These are phyloP conservation scores for Coffea canephora DNA, from an alignment of 257 asterid species.

Conservation along the genomic window DNA sequence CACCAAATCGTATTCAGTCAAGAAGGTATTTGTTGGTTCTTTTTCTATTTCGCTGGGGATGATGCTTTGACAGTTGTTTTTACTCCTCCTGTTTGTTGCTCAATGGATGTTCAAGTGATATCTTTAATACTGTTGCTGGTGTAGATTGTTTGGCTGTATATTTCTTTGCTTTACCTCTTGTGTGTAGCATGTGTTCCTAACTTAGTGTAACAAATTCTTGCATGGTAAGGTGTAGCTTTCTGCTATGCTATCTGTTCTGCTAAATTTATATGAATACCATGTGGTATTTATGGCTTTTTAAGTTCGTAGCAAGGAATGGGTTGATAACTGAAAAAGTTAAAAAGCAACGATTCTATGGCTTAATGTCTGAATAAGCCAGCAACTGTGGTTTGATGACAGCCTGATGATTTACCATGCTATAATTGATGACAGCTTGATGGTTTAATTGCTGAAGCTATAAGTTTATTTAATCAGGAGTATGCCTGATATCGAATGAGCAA, in stretches of 20 bases:
- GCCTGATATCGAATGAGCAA: neutral
- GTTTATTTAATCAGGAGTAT: neutral
- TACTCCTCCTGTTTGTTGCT: neutral
- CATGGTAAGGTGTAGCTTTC: neutral
- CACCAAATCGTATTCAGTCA: constrained; percentile 63
- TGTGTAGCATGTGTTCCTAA: neutral
- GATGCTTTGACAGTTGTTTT: neutral
- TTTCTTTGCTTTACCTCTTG: neutral
- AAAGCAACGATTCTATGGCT: neutral
- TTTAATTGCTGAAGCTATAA: neutral
- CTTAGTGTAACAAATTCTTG: neutral
- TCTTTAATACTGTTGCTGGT: neutral
- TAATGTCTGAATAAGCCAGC: neutral
- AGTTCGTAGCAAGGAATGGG: neutral
- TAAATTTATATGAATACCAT: neutral
- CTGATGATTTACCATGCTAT: too few species aligned
- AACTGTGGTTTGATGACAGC: too few species aligned
- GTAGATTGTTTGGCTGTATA: neutral
- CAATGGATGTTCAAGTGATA: neutral
- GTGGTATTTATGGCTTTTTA: neutral
- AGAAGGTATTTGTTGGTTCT: constrained; percentile 52
- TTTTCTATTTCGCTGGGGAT: neutral
- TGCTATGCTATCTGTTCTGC: neutral
- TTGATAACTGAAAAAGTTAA: neutral
- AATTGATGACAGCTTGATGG: too few species aligned